phyloP scores from a whole-genome alignment of 2,329 filamentous ascomycete species.

The Aspergillus tanneri region DNA sequence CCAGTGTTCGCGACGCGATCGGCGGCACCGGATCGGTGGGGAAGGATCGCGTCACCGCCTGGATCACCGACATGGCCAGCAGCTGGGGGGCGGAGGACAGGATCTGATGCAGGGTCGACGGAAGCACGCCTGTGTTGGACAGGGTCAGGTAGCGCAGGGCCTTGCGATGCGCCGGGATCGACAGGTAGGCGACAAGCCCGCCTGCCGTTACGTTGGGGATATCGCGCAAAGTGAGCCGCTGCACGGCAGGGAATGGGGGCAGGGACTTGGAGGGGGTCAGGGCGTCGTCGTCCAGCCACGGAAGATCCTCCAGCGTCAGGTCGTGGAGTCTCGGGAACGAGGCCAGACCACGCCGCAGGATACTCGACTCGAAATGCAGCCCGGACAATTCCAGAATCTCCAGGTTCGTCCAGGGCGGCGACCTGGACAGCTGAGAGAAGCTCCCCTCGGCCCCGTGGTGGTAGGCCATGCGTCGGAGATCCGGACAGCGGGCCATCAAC shows the following conservation, averaged over 20 bases:
- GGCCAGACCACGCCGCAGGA: conserved; percentile 67
- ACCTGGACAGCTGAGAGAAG: conserved; percentile 66
- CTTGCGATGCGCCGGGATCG: conserved; percentile 57
- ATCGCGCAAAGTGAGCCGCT: conserved; percentile 70
- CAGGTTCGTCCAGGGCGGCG: conserved; percentile 45
- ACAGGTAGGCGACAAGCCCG: conserved; percentile 69
- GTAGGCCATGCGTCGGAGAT: conserved; percentile 88
- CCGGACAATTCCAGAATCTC: conserved; percentile 43
- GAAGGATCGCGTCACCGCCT: conserved; percentile 58
- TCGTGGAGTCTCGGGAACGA: conserved; percentile 67
- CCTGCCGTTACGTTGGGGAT: conserved; percentile 68
- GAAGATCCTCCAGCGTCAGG: conserved; percentile 69
- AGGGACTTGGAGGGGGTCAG: conserved; percentile 66
- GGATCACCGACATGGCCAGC: conserved; percentile 52
- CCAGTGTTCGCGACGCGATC: conserved; percentile 67
- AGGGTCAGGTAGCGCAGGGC: conserved; percentile 68
- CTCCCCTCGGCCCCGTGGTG: conserved; percentile 73
- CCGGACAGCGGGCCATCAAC: conserved; percentile 76
- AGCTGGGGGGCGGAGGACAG: conserved; percentile 45
- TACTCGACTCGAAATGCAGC: conserved; percentile 38
- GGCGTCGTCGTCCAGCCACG: conserved; percentile 73
- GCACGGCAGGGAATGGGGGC: conserved; percentile 71
- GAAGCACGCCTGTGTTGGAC: conserved; percentile 65
- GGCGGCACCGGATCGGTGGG: conserved; percentile 59
- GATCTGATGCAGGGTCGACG: conserved; percentile 43